Evolutionary conservation across 1,284 basidiomycete genomes (phyloP), one percentile per base, ranked within the genome.

Genomic region (Microbotryomycetes sp.): DNA sequence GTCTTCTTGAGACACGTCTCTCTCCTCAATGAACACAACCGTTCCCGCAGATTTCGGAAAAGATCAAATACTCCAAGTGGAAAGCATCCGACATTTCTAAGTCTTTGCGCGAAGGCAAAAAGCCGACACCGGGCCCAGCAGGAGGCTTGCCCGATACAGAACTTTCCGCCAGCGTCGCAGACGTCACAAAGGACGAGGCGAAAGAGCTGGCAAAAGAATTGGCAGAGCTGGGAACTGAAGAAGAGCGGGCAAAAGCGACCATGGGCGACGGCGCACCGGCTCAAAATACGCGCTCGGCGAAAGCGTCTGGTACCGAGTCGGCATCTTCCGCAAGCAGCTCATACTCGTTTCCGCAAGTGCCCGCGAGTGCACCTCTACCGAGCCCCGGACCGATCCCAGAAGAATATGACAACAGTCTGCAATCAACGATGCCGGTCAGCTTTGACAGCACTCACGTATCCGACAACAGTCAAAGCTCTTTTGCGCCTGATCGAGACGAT

Each of bases 41-140:
- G 7, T 3, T 18, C 4, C 5, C 23, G 61, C 68, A 89, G 87
- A 81, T 81, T 60, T 81, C 81, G 62, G 85, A 85, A 64, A 93
- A 91, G 76, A 82, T 90, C 55, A 85, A 83, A 57, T 94, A 94
- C 75, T 82, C 89, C 6, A 92, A 92, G 76, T 93, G 91, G 91
- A 92, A 91, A 74, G 91, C 91, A 30, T 83, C 86, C 5, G 89
- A 92, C 67, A 91, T 94, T 46, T 82, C 86, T 21, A 92, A 88
- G 74, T 89, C 91, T 2, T 82, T 89, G 72, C 83, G 89, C n/a
- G 89, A 92, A 74, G 89, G 89, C 13, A 81, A 85, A 27, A 82
- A 81, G 62, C 88, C 89, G 49, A 77, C 78, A 1, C 81, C 87
- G 13, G 75, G 73, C 1, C 73, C 74, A 6, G 70, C 73, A 0